Base-by-base conservation (phyloP, 2,329 filamentous ascomycete species). In the Hymenoscyphus fraxineus region DNA sequence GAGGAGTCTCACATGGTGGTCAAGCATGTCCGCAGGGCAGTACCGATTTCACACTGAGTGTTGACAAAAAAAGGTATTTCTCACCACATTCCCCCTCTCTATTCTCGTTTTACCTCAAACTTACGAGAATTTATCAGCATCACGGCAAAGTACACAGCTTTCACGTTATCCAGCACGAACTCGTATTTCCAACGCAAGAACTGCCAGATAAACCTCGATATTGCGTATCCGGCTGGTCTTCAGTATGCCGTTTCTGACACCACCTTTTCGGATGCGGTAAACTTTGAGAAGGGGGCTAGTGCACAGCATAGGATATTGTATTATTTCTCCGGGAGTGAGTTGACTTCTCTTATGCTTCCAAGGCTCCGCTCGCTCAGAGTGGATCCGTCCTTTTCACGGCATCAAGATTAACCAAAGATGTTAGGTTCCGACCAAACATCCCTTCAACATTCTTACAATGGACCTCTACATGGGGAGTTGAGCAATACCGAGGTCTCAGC, bases 321-420 rank as follows among this genome's bases (percentile, higher is more conserved):
- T 40, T 66, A 63, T 19, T 66, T 64, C 13, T 58, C 58, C 22
- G 61, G 61, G 32, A 57, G 64, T 65, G 35, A 60, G 60, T 60
- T 15, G 5, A n/a, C 22, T 32, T 19, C 57, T 19, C 32, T 58
- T 32, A 7, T 19, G 16, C 55, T 15, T 32, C 47, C 47, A 13
- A 16, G 16, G 19, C 19, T 32, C 9, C 9, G 9, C 9, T 35
- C 35, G 6, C 2, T 35, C 35, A 6, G 35, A 6, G 9, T 35
- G 1, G 35, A 35, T 9, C 35, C 35, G 35, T 35, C 9, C 9
- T 10, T 35, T 35, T 6, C 35, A 35, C 35, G 35, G 35, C 35
- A 35, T 35, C 35, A 35, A 35, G 15, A 41, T 19, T 41, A 16
- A 59, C 22, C 27, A 35, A 15, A 16, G 12, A 5, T n/a, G 0